Evolutionary conservation across 768 basidiomycete species (phyloP).

Genomic region (Russula abietina): DNA sequence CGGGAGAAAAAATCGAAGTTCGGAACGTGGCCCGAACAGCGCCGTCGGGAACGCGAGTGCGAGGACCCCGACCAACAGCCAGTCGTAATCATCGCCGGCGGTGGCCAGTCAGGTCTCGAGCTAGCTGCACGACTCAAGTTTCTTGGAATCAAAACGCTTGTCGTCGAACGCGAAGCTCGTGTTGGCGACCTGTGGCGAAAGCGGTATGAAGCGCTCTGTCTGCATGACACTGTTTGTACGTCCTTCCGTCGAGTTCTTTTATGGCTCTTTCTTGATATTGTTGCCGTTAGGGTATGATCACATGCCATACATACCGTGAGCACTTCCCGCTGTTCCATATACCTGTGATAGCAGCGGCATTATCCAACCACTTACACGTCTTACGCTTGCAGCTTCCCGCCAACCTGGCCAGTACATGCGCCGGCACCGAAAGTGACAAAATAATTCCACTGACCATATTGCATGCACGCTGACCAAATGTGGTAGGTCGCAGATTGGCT

Average conservation of each 20-base stretch:
- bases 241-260: slow-evolving; percentile 20
- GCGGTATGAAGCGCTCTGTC: slow-evolving; percentile 58
- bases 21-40: slow-evolving; percentile 39
- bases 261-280: slow-evolving; percentile 4
- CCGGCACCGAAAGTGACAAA: slow-evolving; percentile 30
- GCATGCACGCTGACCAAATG: background rate
- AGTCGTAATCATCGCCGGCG: slow-evolving; percentile 46
- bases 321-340: background rate
- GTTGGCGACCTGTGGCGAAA: slow-evolving; percentile 64
- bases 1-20: slow-evolving; percentile 35
- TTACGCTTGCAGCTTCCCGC: slow-evolving; percentile 29
- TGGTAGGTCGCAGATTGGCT: slow-evolving; percentile 61
- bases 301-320: slow-evolving; percentile 41
- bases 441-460: background rate
- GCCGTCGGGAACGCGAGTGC: slow-evolving; percentile 36
- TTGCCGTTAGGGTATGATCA: slow-evolving; percentile 43
- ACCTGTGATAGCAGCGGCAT: no score
- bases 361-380: background rate
- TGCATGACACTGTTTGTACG: slow-evolving; percentile 66
- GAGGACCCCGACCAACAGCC: slow-evolving; percentile 39
- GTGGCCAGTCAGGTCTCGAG: slow-evolving; percentile 50
- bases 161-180: slow-evolving; percentile 56
- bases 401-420: slow-evolving; percentile 31
- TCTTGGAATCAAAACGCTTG: slow-evolving; percentile 42
- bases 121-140: slow-evolving; percentile 54